phyloP scores from a whole-genome alignment of 371 early-diverging fungal species.

The Apophysomyces ossiformis region DNA sequence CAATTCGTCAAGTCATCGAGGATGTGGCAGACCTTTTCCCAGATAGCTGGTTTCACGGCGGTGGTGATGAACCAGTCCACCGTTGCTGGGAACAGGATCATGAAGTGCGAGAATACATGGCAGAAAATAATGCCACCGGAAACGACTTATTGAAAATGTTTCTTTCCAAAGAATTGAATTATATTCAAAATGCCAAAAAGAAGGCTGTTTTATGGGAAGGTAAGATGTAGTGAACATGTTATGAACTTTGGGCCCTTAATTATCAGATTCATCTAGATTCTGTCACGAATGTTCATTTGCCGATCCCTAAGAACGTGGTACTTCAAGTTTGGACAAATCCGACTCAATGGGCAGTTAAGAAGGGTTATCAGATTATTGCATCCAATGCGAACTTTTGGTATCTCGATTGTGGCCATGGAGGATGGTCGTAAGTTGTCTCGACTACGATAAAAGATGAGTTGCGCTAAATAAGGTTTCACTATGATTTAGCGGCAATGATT shows the following conservation, averaged over 20 bases:
- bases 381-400: constrained; percentile 69
- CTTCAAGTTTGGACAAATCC: constrained; percentile 69
- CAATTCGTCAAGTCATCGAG: constrained; percentile 59
- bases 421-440: constrained; percentile 45
- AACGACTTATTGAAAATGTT: constrained; percentile 41
- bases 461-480: too few relatives aligned
- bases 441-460: constrained; percentile 1
- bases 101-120: constrained; percentile 43
- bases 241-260: neutral
- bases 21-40: constrained; percentile 65
- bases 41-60: constrained; percentile 68
- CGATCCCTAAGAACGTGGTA: constrained; percentile 55
- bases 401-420: constrained; percentile 74
- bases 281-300: constrained; percentile 41
- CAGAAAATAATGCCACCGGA: constrained; percentile 39
- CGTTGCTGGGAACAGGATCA: constrained; percentile 65
- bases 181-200: constrained; percentile 44
- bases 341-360: constrained; percentile 46
- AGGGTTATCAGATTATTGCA: constrained; percentile 64
- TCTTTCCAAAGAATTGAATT: constrained; percentile 36
- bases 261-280: constrained; percentile 25
- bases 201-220: constrained; percentile 65
- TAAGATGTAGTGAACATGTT: neutral
- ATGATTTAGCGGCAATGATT: constrained; percentile 35
- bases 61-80: constrained; percentile 75